Evolutionary conservation across 805 yeast genomes (phyloP), one percentile per base, ranked within the genome.

Genomic region (Saccharomycopsis fibuligera): DNA sequence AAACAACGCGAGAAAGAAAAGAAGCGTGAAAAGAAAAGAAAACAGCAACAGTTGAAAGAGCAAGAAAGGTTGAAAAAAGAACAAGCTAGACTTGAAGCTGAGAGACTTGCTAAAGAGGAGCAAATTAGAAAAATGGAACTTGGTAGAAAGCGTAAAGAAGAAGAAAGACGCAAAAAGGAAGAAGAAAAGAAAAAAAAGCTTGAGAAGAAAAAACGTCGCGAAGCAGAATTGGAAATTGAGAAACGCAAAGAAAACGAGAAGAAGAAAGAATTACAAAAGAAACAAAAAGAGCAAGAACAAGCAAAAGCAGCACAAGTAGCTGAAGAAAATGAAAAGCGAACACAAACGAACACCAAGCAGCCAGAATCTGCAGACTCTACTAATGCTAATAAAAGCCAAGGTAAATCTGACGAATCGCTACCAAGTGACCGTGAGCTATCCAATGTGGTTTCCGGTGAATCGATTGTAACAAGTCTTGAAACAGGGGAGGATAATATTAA

Each of bases 21-120:
- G 35, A 52, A 50, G 35, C 45, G 53, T 2, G 55, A 52, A 22
- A 52, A 52, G 38, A 49, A 49, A 25, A 41, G 44, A 21, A 49
- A 49, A 27, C 50, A 46, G 29, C 55, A 52, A 31, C 44, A 49
- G 25, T 33, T 38, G 35, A 52, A 52, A 30, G 55, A 52, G 44
- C 45, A 38, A 25, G 55, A 52, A 36, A 10, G 49, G n/a, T 35
- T 46, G 19, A 45, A 40, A 35, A 49, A 49, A 41, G 55, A 52
- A 41, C 43, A 52, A 38, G 49, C 43, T 6, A 41, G 47, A 24
- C 29, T 41, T 17, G 50, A 49, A 25, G 44, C 44, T 14, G 53
- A 52, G 45, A 30, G 41, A 35, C 33, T 49, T 17, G 45, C 47
- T 9, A 42, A 38, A 21, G 52, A 52, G 36, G 55, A 52, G 24